Percentiles rank a stretch among this genome's conserved stretches.
Evolutionary conservation across 148 eudicot species (phyloP).

Genomic region (Chenopodium quinoa): DNA sequence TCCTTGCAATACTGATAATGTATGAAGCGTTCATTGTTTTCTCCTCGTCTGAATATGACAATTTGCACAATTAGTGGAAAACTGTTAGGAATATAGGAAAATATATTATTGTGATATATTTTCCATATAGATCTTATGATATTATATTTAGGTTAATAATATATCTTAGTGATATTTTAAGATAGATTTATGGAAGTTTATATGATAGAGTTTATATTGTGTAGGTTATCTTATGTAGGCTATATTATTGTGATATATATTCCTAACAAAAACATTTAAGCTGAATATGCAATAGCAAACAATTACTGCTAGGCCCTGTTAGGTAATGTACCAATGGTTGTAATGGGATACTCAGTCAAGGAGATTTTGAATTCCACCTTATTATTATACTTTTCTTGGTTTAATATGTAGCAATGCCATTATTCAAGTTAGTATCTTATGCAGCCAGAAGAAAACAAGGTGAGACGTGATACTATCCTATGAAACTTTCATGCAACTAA

Average conservation of each 20-base stretch:
- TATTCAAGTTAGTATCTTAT: background rate
- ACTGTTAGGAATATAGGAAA: too few relatives aligned
- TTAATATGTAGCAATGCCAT: background rate
- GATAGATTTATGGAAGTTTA: too few relatives aligned
- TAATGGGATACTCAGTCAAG: background rate
- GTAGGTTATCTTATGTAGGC: too few relatives aligned
- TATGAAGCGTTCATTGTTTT: constrained; percentile 98
- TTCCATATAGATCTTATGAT: too few relatives aligned
- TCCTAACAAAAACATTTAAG: background rate
- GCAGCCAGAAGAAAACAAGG: background rate
- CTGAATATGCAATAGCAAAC: background rate
- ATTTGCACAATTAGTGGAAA: background rate
- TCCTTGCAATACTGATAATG: constrained; percentile 94
- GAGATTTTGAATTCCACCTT: background rate
- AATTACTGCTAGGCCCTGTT: background rate
- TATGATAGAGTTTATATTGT: too few relatives aligned
- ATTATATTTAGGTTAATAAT: too few relatives aligned
- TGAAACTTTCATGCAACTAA: background rate
- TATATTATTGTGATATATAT: too few relatives aligned
- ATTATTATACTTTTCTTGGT: background rate
- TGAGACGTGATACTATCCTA: background rate
- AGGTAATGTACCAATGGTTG: background rate
- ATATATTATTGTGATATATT: too few relatives aligned
- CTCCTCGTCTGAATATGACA: constrained; percentile 64
- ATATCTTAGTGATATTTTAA: too few relatives aligned